A percentile compares a stretch with the other conserved stretches of the same genome.
These are phyloP conservation scores for Coniochaeta prunicola DNA, from an alignment of 2,329 filamentous ascomycete species.

Conservation along the genomic window DNA sequence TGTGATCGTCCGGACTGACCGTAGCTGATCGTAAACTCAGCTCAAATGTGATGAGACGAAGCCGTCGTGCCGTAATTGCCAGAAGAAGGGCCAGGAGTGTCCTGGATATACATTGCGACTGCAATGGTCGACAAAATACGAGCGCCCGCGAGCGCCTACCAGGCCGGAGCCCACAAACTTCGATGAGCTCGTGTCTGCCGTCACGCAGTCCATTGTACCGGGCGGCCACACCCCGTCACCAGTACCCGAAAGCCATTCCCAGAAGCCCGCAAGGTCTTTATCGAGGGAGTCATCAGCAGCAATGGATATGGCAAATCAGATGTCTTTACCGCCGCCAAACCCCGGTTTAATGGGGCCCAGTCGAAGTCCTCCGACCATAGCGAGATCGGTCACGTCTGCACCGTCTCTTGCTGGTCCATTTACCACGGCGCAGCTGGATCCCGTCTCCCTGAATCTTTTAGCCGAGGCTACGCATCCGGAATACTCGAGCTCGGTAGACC, in stretches of 20 bases:
- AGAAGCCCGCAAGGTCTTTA: background rate
- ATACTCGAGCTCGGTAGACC: background rate
- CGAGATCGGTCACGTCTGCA: background rate
- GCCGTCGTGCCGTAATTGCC: conserved; percentile 17
- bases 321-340: background rate
- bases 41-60: conserved; percentile 20
- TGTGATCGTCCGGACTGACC: conserved; percentile 1
- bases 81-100: conserved; percentile 16
- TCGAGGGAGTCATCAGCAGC: background rate
- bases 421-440: background rate
- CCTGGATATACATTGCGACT: conserved; percentile 19
- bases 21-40: conserved; percentile 4
- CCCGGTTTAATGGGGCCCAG: background rate
- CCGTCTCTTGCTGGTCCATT: background rate
- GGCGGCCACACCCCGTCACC: background rate
- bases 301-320: background rate
- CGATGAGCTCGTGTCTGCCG: conserved; percentile 16
- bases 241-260: background rate
- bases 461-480: background rate
- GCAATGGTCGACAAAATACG: conserved; percentile 21
- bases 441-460: background rate
- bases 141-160: conserved; percentile 8
- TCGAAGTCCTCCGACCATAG: background rate
- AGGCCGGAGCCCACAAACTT: conserved; percentile 16
- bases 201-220: conserved; percentile 15